phyloP scores from a whole-genome alignment of 2,329 filamentous ascomycete species.

The Paramyrothecium sp. region DNA sequence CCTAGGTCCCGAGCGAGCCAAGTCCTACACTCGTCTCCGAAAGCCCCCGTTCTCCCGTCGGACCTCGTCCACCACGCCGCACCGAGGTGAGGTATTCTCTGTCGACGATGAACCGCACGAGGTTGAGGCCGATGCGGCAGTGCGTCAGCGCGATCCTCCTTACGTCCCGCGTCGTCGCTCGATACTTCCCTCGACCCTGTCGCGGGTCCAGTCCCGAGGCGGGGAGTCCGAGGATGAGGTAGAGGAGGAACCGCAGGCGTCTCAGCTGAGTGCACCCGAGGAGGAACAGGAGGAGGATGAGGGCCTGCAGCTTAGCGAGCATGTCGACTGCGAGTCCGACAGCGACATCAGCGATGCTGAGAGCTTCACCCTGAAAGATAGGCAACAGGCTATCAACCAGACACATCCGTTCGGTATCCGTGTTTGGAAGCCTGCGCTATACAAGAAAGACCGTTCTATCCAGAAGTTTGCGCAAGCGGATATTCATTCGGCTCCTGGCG shows the following conservation, averaged over 20 bases:
- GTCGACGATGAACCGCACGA: slow-evolving; percentile 85
- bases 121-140: slow-evolving; percentile 66
- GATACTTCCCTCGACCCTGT: slow-evolving; percentile 30
- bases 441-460: slow-evolving; percentile 96
- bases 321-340: slow-evolving; percentile 63
- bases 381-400: slow-evolving; percentile 96
- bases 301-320: slow-evolving; percentile 43
- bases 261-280: slow-evolving; percentile 22
- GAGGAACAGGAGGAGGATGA: slow-evolving; percentile 27
- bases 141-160: slow-evolving; percentile 37
- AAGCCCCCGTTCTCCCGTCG: slow-evolving; percentile 75
- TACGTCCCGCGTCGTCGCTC: slow-evolving; percentile 32
- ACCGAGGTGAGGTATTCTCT: slow-evolving; percentile 84
- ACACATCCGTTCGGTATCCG: slow-evolving; percentile 98
- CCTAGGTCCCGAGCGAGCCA: slow-evolving; percentile 47
- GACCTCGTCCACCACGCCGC: slow-evolving; percentile 73
- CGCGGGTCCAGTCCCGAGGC: slow-evolving; percentile 40
- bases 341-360: slow-evolving; percentile 84
- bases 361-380: slow-evolving; percentile 95
- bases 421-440: slow-evolving; percentile 97
- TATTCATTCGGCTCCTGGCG: slow-evolving; percentile 92
- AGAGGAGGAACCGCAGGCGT: slow-evolving; percentile 15
- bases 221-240: slow-evolving; percentile 19
- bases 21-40: slow-evolving; percentile 50
- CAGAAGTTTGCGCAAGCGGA: slow-evolving; percentile 95